A percentile compares a stretch with the other conserved stretches of the same genome.
Conservation (phyloP, 2,329 filamentous ascomycete genomes). For the Coniosporium tulheliwenetii region DNA sequence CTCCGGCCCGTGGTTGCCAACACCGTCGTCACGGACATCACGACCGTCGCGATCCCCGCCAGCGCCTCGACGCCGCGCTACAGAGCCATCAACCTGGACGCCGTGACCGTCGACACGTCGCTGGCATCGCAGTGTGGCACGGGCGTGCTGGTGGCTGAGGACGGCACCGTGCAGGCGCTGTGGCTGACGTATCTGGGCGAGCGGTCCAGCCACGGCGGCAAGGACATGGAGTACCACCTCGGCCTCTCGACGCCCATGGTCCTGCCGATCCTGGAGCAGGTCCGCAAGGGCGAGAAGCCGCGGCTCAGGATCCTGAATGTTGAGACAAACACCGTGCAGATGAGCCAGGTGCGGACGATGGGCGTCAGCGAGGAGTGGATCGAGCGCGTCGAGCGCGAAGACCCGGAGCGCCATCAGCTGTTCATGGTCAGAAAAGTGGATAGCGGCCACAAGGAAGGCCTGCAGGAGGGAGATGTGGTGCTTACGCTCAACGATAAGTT, state of each 20-base stretch:
- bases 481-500: slow-evolving; percentile 82
- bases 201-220: slow-evolving; percentile 57
- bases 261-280: slow-evolving; percentile 73
- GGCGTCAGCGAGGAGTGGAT: slow-evolving; percentile 88
- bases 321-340: slow-evolving; percentile 87
- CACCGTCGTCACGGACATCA: slow-evolving; percentile 92
- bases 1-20: slow-evolving; percentile 85
- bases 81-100: slow-evolving; percentile 87
- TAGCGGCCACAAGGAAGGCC: slow-evolving; percentile 43
- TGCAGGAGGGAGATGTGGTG: slow-evolving; percentile 84
- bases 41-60: slow-evolving; percentile 87
- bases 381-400: slow-evolving; percentile 70
- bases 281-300: slow-evolving; percentile 65
- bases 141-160: slow-evolving; percentile 76
- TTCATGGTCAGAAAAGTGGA: slow-evolving; percentile 96
- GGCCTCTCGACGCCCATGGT: slow-evolving; percentile 80
- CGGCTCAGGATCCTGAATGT: slow-evolving; percentile 82
- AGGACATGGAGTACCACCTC: slow-evolving; percentile 93
- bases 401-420: slow-evolving; percentile 84
- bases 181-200: slow-evolving; percentile 97
- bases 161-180: slow-evolving; percentile 84
- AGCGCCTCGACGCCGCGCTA: slow-evolving; percentile 86
- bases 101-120: slow-evolving; percentile 90
- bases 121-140: slow-evolving; percentile 85
- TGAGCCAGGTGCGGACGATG: slow-evolving; percentile 95